Conservation (phyloP, 1,139 yeast species). For the Kodamaea derodonti region DNA sequence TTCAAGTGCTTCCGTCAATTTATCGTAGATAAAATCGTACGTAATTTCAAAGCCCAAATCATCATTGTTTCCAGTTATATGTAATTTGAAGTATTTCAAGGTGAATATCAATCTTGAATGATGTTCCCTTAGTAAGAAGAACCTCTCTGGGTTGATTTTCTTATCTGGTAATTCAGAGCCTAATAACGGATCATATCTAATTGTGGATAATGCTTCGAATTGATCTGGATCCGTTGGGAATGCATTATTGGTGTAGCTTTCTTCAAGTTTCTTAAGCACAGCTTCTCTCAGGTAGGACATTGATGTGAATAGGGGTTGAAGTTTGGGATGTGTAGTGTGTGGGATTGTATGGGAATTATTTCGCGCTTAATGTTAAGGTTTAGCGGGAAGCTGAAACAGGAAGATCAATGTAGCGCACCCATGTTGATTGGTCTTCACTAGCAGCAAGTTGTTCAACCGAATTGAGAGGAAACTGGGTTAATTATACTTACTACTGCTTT, state of each 20-base stretch:
- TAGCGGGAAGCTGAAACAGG: too few species aligned
- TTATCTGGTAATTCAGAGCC: background rate
- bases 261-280: constrained; percentile 6
- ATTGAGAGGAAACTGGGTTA: too few species aligned
- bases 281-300: constrained; percentile 1
- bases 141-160: constrained; percentile 23
- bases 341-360: too few species aligned
- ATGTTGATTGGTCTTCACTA: too few species aligned
- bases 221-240: constrained; percentile 21
- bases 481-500: too few species aligned
- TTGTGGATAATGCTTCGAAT: constrained; percentile 61
- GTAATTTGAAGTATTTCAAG: constrained; percentile 46
- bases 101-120: constrained; percentile 54
- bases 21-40: constrained; percentile 36
- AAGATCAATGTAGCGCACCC: too few species aligned
- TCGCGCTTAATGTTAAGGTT: too few species aligned
- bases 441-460: too few species aligned
- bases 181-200: constrained; percentile 63
- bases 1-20: constrained; percentile 42
- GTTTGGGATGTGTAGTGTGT: background rate
- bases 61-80: constrained; percentile 1
- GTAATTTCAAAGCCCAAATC: constrained; percentile 33
- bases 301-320: background rate
- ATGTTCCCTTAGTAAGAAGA: constrained; percentile 66
- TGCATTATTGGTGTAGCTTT: constrained; percentile 16